Percentiles rank a stretch among this genome's conserved stretches.
Conservation (phyloP, 805 yeast species). For the Hanseniaspora hatyaiensis region DNA sequence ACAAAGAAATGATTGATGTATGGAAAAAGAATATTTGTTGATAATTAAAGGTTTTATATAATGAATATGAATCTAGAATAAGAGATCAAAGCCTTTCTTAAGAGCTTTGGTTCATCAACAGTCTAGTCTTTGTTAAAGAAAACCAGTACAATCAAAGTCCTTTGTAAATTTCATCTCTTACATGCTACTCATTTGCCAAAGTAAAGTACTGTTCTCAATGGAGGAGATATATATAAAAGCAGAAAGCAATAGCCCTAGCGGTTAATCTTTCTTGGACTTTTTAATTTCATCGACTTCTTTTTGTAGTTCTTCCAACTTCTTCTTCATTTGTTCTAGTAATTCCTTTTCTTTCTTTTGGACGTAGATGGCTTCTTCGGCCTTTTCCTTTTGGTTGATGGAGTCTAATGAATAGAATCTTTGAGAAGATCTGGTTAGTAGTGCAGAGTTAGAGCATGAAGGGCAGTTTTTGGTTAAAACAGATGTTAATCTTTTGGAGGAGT, state of each 20-base stretch:
- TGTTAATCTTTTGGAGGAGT: slow-evolving; percentile 19
- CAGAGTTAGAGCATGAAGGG: slow-evolving; percentile 33
- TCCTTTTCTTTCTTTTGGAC: slow-evolving; percentile 84
- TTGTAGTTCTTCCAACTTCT: slow-evolving; percentile 57
- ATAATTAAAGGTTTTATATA: too few relatives aligned
- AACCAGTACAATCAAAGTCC: too few relatives aligned
- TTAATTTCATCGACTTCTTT: slow-evolving; percentile 30
- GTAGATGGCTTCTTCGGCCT: slow-evolving; percentile 78
- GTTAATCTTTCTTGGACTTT: slow-evolving; percentile 13
- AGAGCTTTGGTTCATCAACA: too few relatives aligned
- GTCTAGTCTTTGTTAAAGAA: too few relatives aligned
- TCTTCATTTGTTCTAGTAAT: slow-evolving; percentile 64
- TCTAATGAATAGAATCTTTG: slow-evolving; percentile 33
- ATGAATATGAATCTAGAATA: too few relatives aligned
- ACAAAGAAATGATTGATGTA: too few relatives aligned
- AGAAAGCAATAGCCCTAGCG: too few relatives aligned
- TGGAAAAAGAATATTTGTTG: too few relatives aligned
- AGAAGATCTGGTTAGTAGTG: slow-evolving; percentile 47
- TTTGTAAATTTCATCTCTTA: too few relatives aligned
- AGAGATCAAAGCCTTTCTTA: too few relatives aligned
- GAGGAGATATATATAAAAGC: neutral
- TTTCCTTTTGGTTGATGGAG: slow-evolving; percentile 75
- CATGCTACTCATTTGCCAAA: too few relatives aligned
- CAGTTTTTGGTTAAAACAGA: slow-evolving; percentile 36
- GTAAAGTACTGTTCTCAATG: too few relatives aligned